phyloP scores from a whole-genome alignment of 768 basidiomycete genomes.

The Xerocomellus intermedius region DNA sequence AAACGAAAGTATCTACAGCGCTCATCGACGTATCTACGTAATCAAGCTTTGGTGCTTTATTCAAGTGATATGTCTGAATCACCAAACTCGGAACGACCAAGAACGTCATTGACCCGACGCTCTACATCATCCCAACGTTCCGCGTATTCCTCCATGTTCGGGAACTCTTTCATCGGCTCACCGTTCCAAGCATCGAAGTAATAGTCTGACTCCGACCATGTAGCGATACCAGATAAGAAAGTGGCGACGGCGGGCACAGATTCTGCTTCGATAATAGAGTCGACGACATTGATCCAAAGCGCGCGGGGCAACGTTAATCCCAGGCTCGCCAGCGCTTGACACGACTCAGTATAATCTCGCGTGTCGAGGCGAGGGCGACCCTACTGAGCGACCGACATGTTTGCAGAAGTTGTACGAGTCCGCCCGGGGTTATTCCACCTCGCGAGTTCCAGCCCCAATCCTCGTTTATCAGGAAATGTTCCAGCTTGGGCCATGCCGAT shows the following conservation, averaged over 20 bases:
- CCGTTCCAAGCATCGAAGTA: too few species aligned
- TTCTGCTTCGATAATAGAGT: background rate
- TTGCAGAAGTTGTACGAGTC: background rate
- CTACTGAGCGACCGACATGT: background rate
- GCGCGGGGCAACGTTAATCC: background rate
- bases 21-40: too few species aligned
- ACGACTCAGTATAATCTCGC: background rate
- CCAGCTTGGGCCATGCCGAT: conserved; percentile 4
- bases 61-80: too few species aligned
- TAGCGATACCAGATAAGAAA: background rate
- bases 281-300: background rate
- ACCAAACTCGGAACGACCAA: too few species aligned
- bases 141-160: too few species aligned
- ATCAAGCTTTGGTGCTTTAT: too few species aligned
- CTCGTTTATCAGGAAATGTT: background rate
- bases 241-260: background rate
- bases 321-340: background rate
- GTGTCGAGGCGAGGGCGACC: conserved; percentile 10
- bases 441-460: background rate
- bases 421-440: conserved; percentile 2
- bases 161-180: too few species aligned
- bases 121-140: too few species aligned
- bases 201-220: too few species aligned
- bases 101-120: too few species aligned
- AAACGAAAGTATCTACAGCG: too few species aligned